Conservation (phyloP, 176 grass and related monocot species). For the Coix lacrymajobi region DNA sequence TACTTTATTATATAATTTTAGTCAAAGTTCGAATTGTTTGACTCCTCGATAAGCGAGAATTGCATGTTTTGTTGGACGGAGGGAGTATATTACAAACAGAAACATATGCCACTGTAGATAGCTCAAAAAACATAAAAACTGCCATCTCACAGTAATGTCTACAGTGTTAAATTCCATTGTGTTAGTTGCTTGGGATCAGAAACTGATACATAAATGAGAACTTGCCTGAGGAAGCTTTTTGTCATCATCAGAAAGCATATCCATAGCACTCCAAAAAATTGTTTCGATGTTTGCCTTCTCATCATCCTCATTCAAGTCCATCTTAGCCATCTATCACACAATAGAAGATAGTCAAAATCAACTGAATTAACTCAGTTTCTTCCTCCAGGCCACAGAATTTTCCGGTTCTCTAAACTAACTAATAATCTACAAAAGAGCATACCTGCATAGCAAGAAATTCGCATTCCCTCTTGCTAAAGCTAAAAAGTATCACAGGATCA, state of each 20-base stretch:
- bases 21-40: too few relatives aligned
- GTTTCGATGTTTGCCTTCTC: conserved; percentile 85
- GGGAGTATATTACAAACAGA: not conserved
- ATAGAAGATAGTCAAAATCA: not conserved
- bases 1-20: too few relatives aligned
- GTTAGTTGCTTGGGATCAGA: not conserved
- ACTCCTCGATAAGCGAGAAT: too few relatives aligned
- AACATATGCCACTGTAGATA: not conserved
- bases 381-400: not conserved
- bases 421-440: not conserved
- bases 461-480: conserved; percentile 96
- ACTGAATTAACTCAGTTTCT: not conserved
- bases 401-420: not conserved
- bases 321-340: conserved; percentile 75
- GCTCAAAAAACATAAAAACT: not conserved
- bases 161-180: not conserved
- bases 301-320: conserved; percentile 93
- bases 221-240: conserved; percentile 92
- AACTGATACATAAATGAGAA: not conserved
- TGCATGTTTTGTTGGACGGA: too few relatives aligned
- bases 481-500: conserved; percentile 93
- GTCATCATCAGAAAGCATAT: conserved; percentile 91
- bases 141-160: not conserved
- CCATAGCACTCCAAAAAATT: conserved; percentile 98
- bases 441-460: conserved; percentile 99